Conservation (phyloP, 1,284 basidiomycete genomes). For the Puccinia brachypodii region DNA sequence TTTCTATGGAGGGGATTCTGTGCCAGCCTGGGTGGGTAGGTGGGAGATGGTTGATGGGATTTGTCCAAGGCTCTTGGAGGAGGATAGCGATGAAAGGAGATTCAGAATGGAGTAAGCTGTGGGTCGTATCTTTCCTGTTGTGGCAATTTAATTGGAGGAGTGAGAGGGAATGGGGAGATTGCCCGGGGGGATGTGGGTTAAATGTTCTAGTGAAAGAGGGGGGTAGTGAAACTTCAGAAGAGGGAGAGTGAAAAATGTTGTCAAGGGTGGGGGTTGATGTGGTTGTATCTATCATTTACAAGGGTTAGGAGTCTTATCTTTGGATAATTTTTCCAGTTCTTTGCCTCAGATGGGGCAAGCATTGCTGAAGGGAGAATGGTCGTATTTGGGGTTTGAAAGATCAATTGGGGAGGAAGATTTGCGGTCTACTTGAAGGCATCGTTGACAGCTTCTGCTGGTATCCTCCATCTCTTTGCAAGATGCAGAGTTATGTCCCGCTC, state of each 20-base stretch:
- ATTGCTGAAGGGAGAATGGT: not conserved
- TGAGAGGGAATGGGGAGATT: not conserved
- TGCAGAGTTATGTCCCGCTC: not conserved
- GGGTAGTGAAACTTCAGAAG: not conserved
- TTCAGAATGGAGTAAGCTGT: not conserved
- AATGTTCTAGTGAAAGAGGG: not conserved
- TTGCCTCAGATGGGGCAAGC: not conserved
- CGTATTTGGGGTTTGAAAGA: not conserved
- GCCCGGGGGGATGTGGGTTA: not conserved
- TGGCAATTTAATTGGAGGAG: not conserved
- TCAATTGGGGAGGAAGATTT: not conserved
- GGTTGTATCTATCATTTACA: not conserved
- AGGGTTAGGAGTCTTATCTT: too few species aligned
- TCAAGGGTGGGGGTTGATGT: not conserved
- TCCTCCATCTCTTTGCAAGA: not conserved
- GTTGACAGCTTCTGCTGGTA: too few species aligned
- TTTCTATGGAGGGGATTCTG: not conserved
- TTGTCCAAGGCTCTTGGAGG: conserved; percentile 26
- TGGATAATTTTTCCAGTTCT: too few species aligned
- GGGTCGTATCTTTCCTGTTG: not conserved
- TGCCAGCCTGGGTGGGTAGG: conserved; percentile 11
- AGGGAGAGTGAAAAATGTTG: not conserved
- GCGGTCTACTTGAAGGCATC: too few species aligned
- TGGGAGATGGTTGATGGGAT: not conserved
- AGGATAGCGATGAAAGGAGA: not conserved